phyloP scores from a whole-genome alignment of 768 basidiomycete species.

The Suillus americanus region DNA sequence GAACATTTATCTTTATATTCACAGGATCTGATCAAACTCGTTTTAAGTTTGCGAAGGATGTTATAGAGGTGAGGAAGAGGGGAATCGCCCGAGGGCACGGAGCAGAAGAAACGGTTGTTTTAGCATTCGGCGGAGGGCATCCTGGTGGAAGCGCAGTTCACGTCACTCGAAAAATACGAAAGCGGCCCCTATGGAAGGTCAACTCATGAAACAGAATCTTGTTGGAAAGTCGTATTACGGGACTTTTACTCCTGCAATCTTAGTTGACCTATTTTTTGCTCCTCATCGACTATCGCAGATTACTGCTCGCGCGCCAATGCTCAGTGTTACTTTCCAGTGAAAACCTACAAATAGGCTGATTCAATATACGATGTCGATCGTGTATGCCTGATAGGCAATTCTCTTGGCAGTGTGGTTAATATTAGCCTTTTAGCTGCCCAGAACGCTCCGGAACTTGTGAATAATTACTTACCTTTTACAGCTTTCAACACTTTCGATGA shows the following conservation, averaged over 20 bases:
- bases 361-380: slow-evolving; percentile 7
- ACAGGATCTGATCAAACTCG: slow-evolving; percentile 81
- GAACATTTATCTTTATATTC: slow-evolving; percentile 18
- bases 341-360: slow-evolving; percentile 1
- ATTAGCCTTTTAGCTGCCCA: slow-evolving; percentile 29
- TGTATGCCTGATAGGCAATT: slow-evolving; percentile 15
- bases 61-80: slow-evolving; percentile 79
- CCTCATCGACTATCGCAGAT: slow-evolving; percentile 4
- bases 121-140: slow-evolving; percentile 78
- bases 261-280: slow-evolving; percentile 16
- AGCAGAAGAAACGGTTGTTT: slow-evolving; percentile 87
- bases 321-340: background rate
- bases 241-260: slow-evolving; percentile 19
- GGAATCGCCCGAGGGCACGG: slow-evolving; percentile 69
- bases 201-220: slow-evolving; percentile 58
- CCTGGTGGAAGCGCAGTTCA: slow-evolving; percentile 76
- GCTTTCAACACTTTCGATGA: background rate
- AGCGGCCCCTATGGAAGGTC: slow-evolving; percentile 79
- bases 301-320: background rate
- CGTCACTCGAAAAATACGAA: slow-evolving; percentile 84
- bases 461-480: slow-evolving; percentile 1
- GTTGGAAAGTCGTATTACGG: slow-evolving; percentile 28
- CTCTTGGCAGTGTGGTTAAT: slow-evolving; percentile 20
- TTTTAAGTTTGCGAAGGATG: slow-evolving; percentile 91
- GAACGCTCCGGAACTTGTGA: background rate